Evolutionary conservation across 139 green algal genomes (phyloP), one percentile per base, ranked within the genome.

Genomic region (Auxenochlorella pyrenoidosa): DNA sequence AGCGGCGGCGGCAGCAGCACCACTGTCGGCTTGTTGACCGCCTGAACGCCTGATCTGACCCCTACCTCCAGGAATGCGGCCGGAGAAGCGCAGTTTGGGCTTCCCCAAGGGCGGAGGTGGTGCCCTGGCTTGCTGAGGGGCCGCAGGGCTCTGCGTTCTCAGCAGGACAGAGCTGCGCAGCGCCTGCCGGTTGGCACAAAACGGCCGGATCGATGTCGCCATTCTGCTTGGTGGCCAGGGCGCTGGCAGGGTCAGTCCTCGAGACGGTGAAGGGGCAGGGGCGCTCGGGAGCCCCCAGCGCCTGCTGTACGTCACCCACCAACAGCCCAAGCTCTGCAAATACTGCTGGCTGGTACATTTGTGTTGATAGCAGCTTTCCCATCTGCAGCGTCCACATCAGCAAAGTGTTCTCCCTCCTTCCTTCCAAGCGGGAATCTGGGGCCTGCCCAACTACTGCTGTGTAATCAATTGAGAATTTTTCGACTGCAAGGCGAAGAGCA

Each of bases 71-170:
- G 82, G 24, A 21, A 30, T 22, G 40, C 21, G 32, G 30, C 82
- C 79, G 6, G 30, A 34, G 47, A 80, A 87, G 32, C 68, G 43
- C 44, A 87, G 82, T 68, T 87, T 87, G 44, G 82, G 82, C 47
- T 79, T 87, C 68, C 63, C 63, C 41, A 84, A 38, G 8, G 79
- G 79, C 38, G 58, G 24, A 21, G 76, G 76, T 44, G 76, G n/a
- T 82, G 76, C 47, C 76, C 41, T 41, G 15, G 47, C 28, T 24
- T 58, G 73, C 71, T 36, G 70, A 32, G 19, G 28, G 22, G 22
- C 36, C 66, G 66, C 30, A 40, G 66, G 63, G 66, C 3, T 63
- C 54, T 41, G 41, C 28, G 75, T 34, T 36, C 41, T 58, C 24
- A 80, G 41, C 41, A 80, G 75, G 41, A 26, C 75, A 80, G 34